Evolutionary conservation across 306 rosid species (phyloP), one percentile per base, ranked within the genome.

Genomic region (Clitoria ternatea): DNA sequence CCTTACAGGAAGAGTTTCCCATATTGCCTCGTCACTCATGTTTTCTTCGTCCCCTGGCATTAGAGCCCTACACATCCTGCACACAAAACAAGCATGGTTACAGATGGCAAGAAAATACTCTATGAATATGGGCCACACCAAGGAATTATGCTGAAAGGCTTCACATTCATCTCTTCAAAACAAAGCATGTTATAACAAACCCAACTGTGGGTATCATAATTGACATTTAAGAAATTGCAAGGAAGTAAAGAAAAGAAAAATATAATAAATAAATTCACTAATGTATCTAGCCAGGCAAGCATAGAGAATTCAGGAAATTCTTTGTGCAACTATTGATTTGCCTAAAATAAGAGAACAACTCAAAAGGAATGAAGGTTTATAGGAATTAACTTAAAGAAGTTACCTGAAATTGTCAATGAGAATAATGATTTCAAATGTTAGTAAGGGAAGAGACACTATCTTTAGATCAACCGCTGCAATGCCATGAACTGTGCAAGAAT

Each of bases 1-100:
- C 43, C 98, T 82, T 85, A 92, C 98, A 69, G 98, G 98, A 83
- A 92, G 96, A 6, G 92, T 88, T 79, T 89, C 97, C 99, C 99
- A 91, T 77, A 95, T 83, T 71, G 99, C 88, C 80, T 85, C 96
- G 37, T 91, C 97, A 59, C 85, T 91, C 91, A 95, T 74, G 90
- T 76, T 83, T 36, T 89, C 99, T 75, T 89, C 96, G 66, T 91
- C 97, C 43, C 96, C 99, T 17, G 97, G 97, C 97, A 95, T 83
- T 36, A 91, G 83, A 86, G 99, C 92, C 89, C 77, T 89, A 61
- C 97, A 95, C 97, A 95, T 95, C 79, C 99, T 95, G 89, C 79
- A 77, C 57, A 61, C 60, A 48, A 76, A 69, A 71, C 19, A 17
- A 57, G 42, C 27, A 55, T 27, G 42, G 70, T 40, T 77, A 75